Percentiles rank a stretch among this genome's conserved stretches.
These are phyloP conservation scores for Lachancea mirantina DNA, from an alignment of 805 yeast genomes.

Conservation along the genomic window DNA sequence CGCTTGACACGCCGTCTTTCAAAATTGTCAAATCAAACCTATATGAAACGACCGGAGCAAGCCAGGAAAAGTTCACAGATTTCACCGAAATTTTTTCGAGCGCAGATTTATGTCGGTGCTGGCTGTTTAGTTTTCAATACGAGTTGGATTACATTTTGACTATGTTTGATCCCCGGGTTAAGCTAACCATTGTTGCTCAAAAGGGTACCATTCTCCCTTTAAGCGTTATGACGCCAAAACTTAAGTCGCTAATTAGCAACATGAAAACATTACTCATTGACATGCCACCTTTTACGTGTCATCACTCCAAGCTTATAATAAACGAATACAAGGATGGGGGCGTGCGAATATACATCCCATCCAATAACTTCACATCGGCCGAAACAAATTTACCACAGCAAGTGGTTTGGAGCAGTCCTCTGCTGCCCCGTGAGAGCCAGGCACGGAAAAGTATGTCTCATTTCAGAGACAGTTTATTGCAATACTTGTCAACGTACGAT, in stretches of 20 bases:
- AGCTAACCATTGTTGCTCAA: slow-evolving; percentile 29
- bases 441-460: slow-evolving; percentile 4
- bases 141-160: slow-evolving; percentile 36
- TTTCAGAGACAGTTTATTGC: slow-evolving; percentile 41
- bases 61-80: slow-evolving; percentile 17
- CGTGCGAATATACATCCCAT: slow-evolving; percentile 48
- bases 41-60: slow-evolving; percentile 12
- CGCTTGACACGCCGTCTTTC: too few relatives aligned
- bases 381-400: slow-evolving; percentile 58
- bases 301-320: slow-evolving; percentile 64
- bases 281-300: slow-evolving; percentile 40
- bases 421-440: slow-evolving; percentile 11
- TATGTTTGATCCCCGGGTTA: slow-evolving; percentile 19
- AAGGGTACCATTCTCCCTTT: slow-evolving; percentile 27
- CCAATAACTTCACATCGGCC: slow-evolving; percentile 48
- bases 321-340: slow-evolving; percentile 43
- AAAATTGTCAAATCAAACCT: slow-evolving; percentile 19
- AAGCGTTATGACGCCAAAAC: slow-evolving; percentile 9
- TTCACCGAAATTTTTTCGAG: slow-evolving; percentile 31
- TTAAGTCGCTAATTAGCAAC: slow-evolving; percentile 8
- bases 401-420: slow-evolving; percentile 58
- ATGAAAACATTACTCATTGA: slow-evolving; percentile 24
- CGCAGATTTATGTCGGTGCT: slow-evolving; percentile 31
- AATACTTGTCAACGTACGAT: slow-evolving; percentile 41
- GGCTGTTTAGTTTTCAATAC: slow-evolving; percentile 44